Conservation (phyloP, 2,329 filamentous ascomycete genomes). For the Venturiaceae sp. region DNA sequence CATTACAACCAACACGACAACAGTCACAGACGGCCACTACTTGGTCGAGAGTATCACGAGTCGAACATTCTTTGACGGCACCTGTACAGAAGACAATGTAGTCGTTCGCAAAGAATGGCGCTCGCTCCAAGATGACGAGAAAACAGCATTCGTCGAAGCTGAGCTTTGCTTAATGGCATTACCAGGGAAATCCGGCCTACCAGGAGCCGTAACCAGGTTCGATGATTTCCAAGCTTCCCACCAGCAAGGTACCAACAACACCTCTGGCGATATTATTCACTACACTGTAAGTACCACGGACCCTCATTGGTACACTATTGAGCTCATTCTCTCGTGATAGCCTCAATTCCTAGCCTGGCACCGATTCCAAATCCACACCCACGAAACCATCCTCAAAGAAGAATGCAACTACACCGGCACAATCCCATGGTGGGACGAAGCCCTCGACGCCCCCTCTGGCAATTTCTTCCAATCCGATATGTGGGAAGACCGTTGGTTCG, state of each 20-base stretch:
- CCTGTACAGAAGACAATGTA: background rate
- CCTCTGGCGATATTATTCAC: background rate
- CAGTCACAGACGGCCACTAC: background rate
- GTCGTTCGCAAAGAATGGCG: background rate
- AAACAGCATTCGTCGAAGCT: background rate
- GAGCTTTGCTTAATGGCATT: background rate
- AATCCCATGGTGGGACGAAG: constrained; percentile 19
- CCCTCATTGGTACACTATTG: background rate
- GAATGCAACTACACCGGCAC: constrained; percentile 26
- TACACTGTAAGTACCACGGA: background rate
- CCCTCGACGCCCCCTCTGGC: constrained; percentile 14
- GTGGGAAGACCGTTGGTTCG: constrained; percentile 6
- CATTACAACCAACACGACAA: background rate
- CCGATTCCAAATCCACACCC: constrained; percentile 8
- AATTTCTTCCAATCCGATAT: constrained; percentile 13
- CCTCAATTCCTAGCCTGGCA: background rate
- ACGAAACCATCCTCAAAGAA: constrained; percentile 21
- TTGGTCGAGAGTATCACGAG: background rate
- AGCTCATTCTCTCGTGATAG: background rate
- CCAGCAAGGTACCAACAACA: background rate
- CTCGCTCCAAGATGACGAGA: background rate
- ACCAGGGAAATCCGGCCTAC: background rate
- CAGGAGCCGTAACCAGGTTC: background rate
- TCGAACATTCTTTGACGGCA: background rate
- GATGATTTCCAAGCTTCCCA: background rate